These are phyloP conservation scores for Gentiana macrophylla DNA, from an alignment of 257 asterid species.

Conservation along the genomic window DNA sequence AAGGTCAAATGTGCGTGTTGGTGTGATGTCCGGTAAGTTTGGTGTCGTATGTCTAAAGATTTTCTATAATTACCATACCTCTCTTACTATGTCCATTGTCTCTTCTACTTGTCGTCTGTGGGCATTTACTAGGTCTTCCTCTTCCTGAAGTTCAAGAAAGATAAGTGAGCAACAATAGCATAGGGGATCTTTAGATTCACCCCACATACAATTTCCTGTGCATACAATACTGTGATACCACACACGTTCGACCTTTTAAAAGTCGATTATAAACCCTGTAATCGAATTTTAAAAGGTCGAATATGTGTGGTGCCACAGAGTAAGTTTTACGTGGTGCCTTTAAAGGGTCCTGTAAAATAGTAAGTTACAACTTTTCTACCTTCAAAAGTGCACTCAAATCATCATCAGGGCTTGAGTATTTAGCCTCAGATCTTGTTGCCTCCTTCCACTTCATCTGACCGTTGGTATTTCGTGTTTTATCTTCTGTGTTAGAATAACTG, in stretches of 20 bases:
- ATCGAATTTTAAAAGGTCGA: too few relatives aligned
- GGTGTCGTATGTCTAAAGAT: too few relatives aligned
- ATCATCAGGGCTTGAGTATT: slow-evolving; percentile 10
- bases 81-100: slow-evolving; percentile 65
- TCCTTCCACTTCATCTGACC: slow-evolving; percentile 1
- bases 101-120: slow-evolving; percentile 88
- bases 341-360: background rate
- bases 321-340: background rate
- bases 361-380: slow-evolving; percentile 7
- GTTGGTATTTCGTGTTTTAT: slow-evolving; percentile 1
- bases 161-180: background rate
- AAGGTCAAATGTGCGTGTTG: slow-evolving; percentile 10
- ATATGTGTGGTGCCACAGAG: background rate
- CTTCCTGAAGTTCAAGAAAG: slow-evolving; percentile 19
- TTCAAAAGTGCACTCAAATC: slow-evolving; percentile 20
- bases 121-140: slow-evolving; percentile 74
- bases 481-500: background rate
- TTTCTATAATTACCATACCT: too few relatives aligned
- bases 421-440: slow-evolving; percentile 9
- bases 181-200: too few relatives aligned
- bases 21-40: too few relatives aligned
- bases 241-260: too few relatives aligned
- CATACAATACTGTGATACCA: too few relatives aligned
- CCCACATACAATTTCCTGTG: too few relatives aligned
- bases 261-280: too few relatives aligned